These are phyloP conservation scores for Metschnikowia proteae DNA, from an alignment of 805 yeast genomes.

Conservation along the genomic window DNA sequence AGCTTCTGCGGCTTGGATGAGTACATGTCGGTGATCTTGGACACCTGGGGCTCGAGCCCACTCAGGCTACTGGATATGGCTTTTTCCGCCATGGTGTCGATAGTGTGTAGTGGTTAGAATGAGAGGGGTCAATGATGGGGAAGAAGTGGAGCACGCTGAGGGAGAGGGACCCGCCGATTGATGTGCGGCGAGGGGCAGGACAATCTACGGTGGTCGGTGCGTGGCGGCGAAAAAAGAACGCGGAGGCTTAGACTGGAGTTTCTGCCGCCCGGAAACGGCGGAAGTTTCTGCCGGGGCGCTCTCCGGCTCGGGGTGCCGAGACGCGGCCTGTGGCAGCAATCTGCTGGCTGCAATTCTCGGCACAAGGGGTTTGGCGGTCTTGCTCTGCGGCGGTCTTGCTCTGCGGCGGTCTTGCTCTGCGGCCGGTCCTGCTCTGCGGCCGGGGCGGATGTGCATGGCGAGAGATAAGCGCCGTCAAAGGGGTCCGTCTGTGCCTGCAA, in stretches of 20 bases:
- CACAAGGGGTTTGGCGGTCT: no score
- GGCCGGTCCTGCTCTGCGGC: no score
- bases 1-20: slow-evolving; percentile 7
- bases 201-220: not conserved
- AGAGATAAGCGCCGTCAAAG: not conserved
- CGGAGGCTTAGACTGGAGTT: not conserved
- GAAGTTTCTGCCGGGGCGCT: no score
- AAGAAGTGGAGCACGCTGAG: no score
- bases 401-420: no score
- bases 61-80: slow-evolving; percentile 5
- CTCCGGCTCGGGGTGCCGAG: not conserved
- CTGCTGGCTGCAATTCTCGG: no score
- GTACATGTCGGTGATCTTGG: slow-evolving; percentile 11
- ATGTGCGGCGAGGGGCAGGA: not conserved
- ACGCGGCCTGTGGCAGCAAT: not conserved
- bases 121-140: not conserved
- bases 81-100: slow-evolving; percentile 1
- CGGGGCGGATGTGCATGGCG: not conserved
- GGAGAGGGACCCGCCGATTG: no score
- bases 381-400: no score
- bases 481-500: not conserved
- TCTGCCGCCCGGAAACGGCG: no score
- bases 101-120: no score
- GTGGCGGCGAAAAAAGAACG: slow-evolving; percentile 1
- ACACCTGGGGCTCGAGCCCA: slow-evolving; percentile 17